Percentiles rank a stretch among this genome's conserved stretches.
Evolutionary conservation across 208 protist species (phyloP).

Genomic region (Trypanosoma scelopori): DNA sequence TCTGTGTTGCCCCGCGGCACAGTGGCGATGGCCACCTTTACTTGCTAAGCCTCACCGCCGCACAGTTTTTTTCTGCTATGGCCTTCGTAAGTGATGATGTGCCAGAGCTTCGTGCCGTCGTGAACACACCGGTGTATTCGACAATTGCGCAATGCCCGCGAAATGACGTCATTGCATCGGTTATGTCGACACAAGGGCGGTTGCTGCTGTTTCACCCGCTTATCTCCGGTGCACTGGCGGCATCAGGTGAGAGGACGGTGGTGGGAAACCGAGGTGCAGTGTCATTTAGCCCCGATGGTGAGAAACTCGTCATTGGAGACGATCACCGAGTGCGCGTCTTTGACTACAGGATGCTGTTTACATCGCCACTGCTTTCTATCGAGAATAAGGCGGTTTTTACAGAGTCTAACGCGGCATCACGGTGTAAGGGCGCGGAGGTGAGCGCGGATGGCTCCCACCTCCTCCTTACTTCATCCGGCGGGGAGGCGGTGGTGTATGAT

Average conservation of each 20-base stretch:
- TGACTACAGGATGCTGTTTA: slow-evolving; percentile 62
- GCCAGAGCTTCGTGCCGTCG: slow-evolving; percentile 32
- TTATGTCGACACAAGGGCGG: slow-evolving; percentile 45
- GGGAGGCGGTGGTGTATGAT: slow-evolving; percentile 65
- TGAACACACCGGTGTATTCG: slow-evolving; percentile 67
- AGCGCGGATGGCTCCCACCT: slow-evolving; percentile 36
- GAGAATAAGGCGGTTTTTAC: slow-evolving; percentile 50
- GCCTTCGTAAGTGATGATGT: slow-evolving; percentile 65
- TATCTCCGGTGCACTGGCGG: slow-evolving; percentile 72
- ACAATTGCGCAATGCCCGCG: slow-evolving; percentile 60
- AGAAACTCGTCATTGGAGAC: slow-evolving; percentile 58
- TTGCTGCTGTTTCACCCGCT: slow-evolving; percentile 79
- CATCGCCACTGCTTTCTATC: slow-evolving; percentile 26
- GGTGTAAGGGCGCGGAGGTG: slow-evolving; percentile 60
- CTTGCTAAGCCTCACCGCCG: slow-evolving; percentile 67
- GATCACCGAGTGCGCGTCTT: slow-evolving; percentile 55
- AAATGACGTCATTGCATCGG: slow-evolving; percentile 64
- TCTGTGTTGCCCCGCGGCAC: slow-evolving; percentile 67
- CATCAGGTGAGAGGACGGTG: slow-evolving; percentile 43
- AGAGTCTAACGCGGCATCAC: slow-evolving; percentile 28
- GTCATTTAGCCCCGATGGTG: slow-evolving; percentile 60
- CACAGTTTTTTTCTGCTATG: slow-evolving; percentile 63
- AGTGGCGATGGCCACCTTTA: slow-evolving; percentile 80
- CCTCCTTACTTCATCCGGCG: slow-evolving; percentile 63
- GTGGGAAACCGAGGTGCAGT: slow-evolving; percentile 38